Percentiles rank a stretch among this genome's conserved stretches.
phyloP scores from a whole-genome alignment of 495 filamentous ascomycete species.

The Hypomontagnella monticulosa region DNA sequence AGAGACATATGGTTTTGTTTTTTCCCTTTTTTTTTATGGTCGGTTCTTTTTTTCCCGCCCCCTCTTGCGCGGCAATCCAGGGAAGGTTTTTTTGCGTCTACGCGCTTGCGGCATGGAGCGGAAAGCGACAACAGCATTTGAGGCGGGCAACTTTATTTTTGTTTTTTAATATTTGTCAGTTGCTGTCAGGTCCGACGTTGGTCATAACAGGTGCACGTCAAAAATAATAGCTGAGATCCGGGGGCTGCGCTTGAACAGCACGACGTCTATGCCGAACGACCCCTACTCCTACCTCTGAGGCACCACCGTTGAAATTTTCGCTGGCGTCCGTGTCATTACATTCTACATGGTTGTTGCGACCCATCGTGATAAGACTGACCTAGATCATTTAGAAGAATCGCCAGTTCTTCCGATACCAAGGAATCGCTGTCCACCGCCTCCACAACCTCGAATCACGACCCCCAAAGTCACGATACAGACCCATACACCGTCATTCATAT shows the following conservation, averaged over 20 bases:
- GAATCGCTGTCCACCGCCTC: not conserved
- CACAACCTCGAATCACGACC: not conserved
- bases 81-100: constrained; percentile 8
- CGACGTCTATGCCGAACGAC: not conserved
- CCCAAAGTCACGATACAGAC: constrained; percentile 2
- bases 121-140: constrained; percentile 20
- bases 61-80: constrained; percentile 27
- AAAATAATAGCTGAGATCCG: not conserved
- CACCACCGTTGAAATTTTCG: not conserved
- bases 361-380: constrained; percentile 19
- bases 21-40: constrained; percentile 21
- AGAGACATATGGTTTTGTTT: constrained; percentile 24
- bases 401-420: constrained; percentile 6
- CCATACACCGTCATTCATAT: not conserved
- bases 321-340: not conserved
- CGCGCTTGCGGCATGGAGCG: constrained; percentile 27
- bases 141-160: constrained; percentile 21
- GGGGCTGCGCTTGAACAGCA: not conserved
- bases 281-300: constrained; percentile 1
- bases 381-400: constrained; percentile 12
- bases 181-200: not conserved
- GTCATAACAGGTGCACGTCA: not conserved
- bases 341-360: not conserved
- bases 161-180: constrained; percentile 7
- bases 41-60: constrained; percentile 24